These are phyloP conservation scores for Ascochyta rabiei DNA, from an alignment of 2,329 filamentous ascomycete species.

Conservation along the genomic window DNA sequence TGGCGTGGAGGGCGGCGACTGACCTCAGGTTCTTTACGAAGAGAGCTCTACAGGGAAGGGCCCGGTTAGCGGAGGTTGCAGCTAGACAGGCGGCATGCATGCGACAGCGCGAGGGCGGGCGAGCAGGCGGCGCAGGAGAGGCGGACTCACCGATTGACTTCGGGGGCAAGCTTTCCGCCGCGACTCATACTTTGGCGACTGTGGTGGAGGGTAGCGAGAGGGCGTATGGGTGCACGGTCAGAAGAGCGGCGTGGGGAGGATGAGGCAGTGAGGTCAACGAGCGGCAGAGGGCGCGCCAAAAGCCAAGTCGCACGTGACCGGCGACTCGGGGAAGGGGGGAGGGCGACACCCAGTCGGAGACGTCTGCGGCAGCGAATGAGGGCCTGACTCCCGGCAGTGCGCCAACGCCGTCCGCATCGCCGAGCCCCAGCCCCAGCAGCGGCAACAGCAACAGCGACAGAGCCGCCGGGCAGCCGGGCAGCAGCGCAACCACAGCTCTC, in stretches of 20 bases:
- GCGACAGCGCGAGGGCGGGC: constrained; percentile 23
- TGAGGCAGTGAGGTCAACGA: constrained; percentile 12
- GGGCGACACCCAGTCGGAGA: constrained; percentile 23
- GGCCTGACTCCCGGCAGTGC: constrained; percentile 11
- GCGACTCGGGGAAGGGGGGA: background rate
- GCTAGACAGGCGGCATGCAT: constrained; percentile 29
- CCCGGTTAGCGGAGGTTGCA: constrained; percentile 42
- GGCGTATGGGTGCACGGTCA: constrained; percentile 28
- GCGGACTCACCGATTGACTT: constrained; percentile 89
- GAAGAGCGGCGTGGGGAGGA: constrained; percentile 14
- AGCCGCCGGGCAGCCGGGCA: no score
- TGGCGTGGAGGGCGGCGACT: constrained; percentile 1
- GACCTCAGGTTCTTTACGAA: constrained; percentile 99
- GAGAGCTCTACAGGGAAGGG: constrained; percentile 73
- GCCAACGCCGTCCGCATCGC: background rate
- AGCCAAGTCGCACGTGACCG: constrained; percentile 11
- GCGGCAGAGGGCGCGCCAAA: constrained; percentile 14
- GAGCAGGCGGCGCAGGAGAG: constrained; percentile 12
- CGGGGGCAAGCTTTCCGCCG: constrained; percentile 95
- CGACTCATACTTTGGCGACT: constrained; percentile 81
- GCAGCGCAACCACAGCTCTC: background rate
- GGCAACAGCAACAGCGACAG: background rate
- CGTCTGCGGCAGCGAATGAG: constrained; percentile 31
- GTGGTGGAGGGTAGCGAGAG: constrained; percentile 23
- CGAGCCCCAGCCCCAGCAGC: no score